phyloP scores from a whole-genome alignment of 169 alveolate species.

The Eimeria acervulina region DNA sequence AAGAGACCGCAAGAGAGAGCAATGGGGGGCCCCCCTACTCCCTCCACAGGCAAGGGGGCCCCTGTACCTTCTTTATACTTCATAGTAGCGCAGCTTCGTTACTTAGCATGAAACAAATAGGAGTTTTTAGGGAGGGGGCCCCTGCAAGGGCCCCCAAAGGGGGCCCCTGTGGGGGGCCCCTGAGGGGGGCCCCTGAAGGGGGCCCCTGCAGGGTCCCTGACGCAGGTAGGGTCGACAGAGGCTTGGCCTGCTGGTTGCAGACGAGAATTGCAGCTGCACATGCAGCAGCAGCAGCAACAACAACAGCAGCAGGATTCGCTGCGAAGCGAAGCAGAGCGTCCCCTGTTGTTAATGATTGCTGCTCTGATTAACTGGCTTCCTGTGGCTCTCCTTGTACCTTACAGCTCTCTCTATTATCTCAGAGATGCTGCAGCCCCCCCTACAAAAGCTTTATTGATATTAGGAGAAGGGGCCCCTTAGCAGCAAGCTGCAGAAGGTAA shows the following conservation, averaged over 20 bases:
- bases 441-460: neutral
- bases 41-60: neutral
- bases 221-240: neutral
- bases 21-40: constrained; percentile 2
- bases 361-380: too few relatives aligned
- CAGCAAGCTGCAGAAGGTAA: neutral
- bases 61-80: neutral
- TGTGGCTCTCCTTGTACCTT: neutral
- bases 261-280: neutral
- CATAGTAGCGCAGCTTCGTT: neutral
- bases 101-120: neutral
- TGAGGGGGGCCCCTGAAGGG: neutral
- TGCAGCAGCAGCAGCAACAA: constrained; percentile 50
- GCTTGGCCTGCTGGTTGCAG: neutral
- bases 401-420: neutral
- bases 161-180: neutral
- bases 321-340: neutral
- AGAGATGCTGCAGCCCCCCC: neutral
- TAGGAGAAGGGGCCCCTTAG: neutral
- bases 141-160: neutral
- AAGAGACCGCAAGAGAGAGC: neutral
- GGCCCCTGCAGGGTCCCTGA: neutral
- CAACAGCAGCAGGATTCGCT: neutral
- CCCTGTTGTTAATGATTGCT: too few relatives aligned
- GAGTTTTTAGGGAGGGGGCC: neutral